Evolutionary conservation across 2,329 filamentous ascomycete genomes (phyloP).

Genomic region (Colletotrichum coccodes): DNA sequence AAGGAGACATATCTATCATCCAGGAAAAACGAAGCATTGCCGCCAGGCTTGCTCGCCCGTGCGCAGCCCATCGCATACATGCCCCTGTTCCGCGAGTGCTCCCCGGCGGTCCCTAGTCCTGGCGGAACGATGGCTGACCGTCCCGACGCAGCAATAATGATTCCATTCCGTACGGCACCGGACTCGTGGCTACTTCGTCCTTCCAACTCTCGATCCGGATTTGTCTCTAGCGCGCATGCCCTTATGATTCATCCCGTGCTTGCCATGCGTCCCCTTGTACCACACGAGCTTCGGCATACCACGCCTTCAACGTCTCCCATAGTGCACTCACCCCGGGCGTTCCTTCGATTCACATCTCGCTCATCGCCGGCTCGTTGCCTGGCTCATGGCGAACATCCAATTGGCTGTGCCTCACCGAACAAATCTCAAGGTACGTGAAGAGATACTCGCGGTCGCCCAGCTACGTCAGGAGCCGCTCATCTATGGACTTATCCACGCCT

Average conservation of each 20-base stretch:
- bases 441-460: not conserved
- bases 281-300: conserved; percentile 3
- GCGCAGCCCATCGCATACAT: not conserved
- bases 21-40: not conserved
- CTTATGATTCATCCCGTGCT: not conserved
- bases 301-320: conserved; percentile 12
- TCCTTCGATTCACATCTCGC: not conserved
- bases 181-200: not conserved
- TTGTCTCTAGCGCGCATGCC: not conserved
- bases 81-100: not conserved
- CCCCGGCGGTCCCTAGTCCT: not conserved
- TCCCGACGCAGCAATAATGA: not conserved
- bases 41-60: not conserved
- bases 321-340: not conserved
- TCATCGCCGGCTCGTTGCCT: not conserved
- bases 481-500: not conserved
- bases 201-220: not conserved
- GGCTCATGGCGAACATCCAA: not conserved
- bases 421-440: not conserved
- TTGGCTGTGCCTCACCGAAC: too few species aligned
- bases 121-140: too few species aligned
- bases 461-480: not conserved
- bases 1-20: not conserved
- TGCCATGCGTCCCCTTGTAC: not conserved
- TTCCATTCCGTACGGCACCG: not conserved